Base-by-base conservation (phyloP, 2,329 filamentous ascomycete species). In the Ophiobolus disseminans region DNA sequence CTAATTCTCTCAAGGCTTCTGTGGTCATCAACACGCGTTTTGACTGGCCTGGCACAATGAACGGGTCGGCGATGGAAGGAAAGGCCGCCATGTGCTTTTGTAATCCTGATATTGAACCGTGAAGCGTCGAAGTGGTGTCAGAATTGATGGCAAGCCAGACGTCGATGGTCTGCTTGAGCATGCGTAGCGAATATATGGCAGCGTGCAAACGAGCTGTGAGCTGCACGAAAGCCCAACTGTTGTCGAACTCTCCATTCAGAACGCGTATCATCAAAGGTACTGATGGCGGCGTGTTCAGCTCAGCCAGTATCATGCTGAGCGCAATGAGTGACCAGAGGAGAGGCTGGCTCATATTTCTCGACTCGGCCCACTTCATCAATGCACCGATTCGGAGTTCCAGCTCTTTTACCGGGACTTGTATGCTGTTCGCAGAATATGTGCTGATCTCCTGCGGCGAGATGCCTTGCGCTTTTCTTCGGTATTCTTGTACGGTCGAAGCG, bases 131-230 rank as follows among this genome's bases (percentile, higher is more conserved):
- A 3, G 47, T 26, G 13, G 21, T 34, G 1, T 39, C 22, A 10
- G 38, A 20, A 14, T 54, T 37, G 1, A 59, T 16, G 10, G 48
- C 40, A 0, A 69, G 45, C 46, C 63, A 59, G 7, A 71, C 57
- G 1, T 44, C 35, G 9, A 72, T 45, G 8, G 75, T 59, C 43
- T 78, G 76, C 19, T 64, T 64, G 11, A 78, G 59, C 44, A 78
- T 71, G 2, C 76, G 66, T 0, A 78, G 37, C 0, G 76, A 78
- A 49, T 79, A 79, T 5, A 76, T 61, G 1, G 66, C 64, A 5
- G 76, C 75, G 40, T 79, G 74, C 5, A 75, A 50, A 17, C 75
- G 67, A 8, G 75, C 75, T 5, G 57, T 60, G 5, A 77, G 55
- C 20, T 78, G 76, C 5, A 78, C 48, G 4, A 66, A 66, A 0